Evolutionary conservation across 108 stramenopile genomes (phyloP).

Genomic region (Schizochytrium sp.): DNA sequence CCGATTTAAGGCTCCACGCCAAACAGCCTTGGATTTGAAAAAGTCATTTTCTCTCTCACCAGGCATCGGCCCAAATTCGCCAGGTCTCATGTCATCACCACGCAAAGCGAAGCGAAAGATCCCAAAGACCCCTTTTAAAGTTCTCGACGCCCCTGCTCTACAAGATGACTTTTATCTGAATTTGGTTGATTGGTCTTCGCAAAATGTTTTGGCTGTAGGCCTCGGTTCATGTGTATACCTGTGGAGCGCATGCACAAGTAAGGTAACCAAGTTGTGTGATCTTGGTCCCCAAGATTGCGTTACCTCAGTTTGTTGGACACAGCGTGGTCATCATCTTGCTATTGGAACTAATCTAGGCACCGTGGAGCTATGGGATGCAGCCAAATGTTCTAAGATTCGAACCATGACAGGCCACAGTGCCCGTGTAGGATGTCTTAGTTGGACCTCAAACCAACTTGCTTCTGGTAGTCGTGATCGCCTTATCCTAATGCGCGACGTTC

Average conservation of each 20-base stretch:
- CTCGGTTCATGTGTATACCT: slow-evolving; percentile 91
- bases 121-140: slow-evolving; percentile 87
- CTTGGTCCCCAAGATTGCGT: slow-evolving; percentile 77
- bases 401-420: slow-evolving; percentile 87
- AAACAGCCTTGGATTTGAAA: slow-evolving; percentile 34
- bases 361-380: slow-evolving; percentile 93
- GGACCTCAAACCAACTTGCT: slow-evolving; percentile 87
- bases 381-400: slow-evolving; percentile 83
- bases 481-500: slow-evolving; percentile 90
- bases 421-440: slow-evolving; percentile 90
- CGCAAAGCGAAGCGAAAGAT: slow-evolving; percentile 70
- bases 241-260: slow-evolving; percentile 90
- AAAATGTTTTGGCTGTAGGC: slow-evolving; percentile 97
- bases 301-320: slow-evolving; percentile 93
- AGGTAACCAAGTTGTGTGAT: slow-evolving; percentile 91
- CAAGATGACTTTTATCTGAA: slow-evolving; percentile 99
- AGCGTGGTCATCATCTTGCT: slow-evolving; percentile 89
- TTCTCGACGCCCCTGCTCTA: slow-evolving; percentile 96
- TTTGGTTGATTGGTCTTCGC: slow-evolving; percentile 94
- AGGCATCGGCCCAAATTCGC: slow-evolving; percentile 62
- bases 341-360: slow-evolving; percentile 90
- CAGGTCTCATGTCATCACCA: slow-evolving; percentile 67
- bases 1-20: slow-evolving; percentile 57
- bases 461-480: slow-evolving; percentile 91
- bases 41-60: slow-evolving; percentile 41